Percentiles rank a stretch among this genome's conserved stretches.
phyloP scores from a whole-genome alignment of 305 asterid genomes.

The Fraxinus xanthoxyloides region DNA sequence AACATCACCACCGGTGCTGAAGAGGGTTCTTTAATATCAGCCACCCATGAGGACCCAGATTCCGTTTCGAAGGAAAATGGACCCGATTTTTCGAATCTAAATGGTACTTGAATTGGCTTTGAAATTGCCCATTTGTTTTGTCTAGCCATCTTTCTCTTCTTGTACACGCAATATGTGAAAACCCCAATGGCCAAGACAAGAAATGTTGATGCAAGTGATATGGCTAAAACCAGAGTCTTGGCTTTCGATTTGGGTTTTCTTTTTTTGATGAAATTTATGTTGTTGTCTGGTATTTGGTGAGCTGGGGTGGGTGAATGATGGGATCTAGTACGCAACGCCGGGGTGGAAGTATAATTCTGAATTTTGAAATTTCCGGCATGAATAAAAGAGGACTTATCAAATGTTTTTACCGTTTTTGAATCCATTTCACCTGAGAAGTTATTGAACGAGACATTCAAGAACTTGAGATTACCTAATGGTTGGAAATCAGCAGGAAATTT shows the following conservation, averaged over 20 bases:
- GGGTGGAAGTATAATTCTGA: not conserved
- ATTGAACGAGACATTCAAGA: conserved; percentile 72
- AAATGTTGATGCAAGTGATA: conserved; percentile 32
- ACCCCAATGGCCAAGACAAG: conserved; percentile 23
- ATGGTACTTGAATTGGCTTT: conserved; percentile 65
- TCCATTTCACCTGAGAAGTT: conserved; percentile 49
- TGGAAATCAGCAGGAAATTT: conserved; percentile 67
- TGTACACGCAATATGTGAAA: conserved; percentile 35
- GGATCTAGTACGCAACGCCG: too few relatives aligned
- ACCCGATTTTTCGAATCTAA: conserved; percentile 70
- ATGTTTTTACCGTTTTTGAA: conserved; percentile 28
- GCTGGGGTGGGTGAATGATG: conserved; percentile 15
- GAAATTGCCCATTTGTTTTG: conserved; percentile 79
- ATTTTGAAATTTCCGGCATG: conserved; percentile 46
- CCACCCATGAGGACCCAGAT: conserved; percentile 88
- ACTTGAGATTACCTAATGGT: conserved; percentile 38
- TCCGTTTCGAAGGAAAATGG: conserved; percentile 90
- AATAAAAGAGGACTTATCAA: conserved; percentile 51
- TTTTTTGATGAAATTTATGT: conserved; percentile 15
- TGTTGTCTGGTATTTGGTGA: conserved; percentile 27
- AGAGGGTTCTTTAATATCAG: conserved; percentile 78
- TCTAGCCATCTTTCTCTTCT: conserved; percentile 43
- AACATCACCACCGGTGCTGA: conserved; percentile 90
- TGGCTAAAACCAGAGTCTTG: conserved; percentile 19
- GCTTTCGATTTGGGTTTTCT: conserved; percentile 27